Percentiles rank a stretch among this genome's conserved stretches.
Evolutionary conservation across 2,329 filamentous ascomycete genomes (phyloP).

Genomic region (Penicillium olsonii): DNA sequence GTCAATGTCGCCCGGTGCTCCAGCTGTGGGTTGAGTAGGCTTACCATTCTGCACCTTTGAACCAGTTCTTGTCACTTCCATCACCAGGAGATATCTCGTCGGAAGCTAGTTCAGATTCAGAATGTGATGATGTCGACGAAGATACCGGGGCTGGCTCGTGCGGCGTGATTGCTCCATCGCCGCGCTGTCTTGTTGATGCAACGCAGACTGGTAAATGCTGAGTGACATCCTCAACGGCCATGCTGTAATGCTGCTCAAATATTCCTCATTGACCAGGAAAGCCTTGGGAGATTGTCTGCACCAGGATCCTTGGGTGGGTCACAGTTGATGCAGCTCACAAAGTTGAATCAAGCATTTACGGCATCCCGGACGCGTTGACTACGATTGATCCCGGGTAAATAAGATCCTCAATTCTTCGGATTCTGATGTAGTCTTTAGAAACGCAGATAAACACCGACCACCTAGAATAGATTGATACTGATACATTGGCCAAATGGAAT

Average conservation of each 20-base stretch:
- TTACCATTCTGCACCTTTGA: constrained; percentile 50
- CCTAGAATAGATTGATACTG: background rate
- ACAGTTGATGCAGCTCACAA: background rate
- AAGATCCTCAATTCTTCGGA: background rate
- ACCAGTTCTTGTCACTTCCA: constrained; percentile 34
- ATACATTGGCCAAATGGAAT: background rate
- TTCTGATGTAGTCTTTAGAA: constrained; percentile 1
- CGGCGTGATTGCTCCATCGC: background rate
- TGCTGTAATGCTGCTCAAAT: constrained; percentile 14
- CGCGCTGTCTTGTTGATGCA: constrained; percentile 25
- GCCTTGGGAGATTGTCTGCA: background rate
- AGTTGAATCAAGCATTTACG: background rate
- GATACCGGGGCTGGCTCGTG: background rate
- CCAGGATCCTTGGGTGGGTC: background rate
- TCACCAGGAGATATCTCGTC: background rate
- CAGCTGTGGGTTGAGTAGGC: background rate
- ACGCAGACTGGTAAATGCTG: constrained; percentile 27
- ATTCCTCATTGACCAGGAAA: too few relatives aligned
- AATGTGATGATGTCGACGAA: background rate
- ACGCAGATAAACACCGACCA: background rate
- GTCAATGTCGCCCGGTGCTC: constrained; percentile 1
- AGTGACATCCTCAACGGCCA: constrained; percentile 9
- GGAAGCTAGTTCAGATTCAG: background rate
- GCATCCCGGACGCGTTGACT: background rate
- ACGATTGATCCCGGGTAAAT: background rate